A percentile compares a stretch with the other conserved stretches of the same genome.
These are phyloP conservation scores for Pyronema domesticum DNA, from an alignment of 495 filamentous ascomycete species.

Conservation along the genomic window DNA sequence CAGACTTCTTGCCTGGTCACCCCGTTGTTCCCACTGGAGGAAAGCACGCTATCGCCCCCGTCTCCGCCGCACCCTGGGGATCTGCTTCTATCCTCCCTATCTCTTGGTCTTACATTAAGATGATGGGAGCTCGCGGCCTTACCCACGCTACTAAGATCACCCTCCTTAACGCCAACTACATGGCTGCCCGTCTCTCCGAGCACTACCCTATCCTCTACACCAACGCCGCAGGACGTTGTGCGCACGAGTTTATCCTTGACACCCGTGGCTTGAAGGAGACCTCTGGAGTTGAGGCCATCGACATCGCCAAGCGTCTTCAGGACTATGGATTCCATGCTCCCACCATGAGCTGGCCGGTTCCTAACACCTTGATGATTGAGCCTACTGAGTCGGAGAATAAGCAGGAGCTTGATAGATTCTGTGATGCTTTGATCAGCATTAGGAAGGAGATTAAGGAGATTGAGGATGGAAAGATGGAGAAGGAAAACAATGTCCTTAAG, in stretches of 20 bases:
- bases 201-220: conserved; percentile 90
- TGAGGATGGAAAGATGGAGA: conserved; percentile 61
- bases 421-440: conserved; percentile 79
- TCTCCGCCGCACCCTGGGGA: conserved; percentile 78
- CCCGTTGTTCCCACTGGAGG: conserved; percentile 47
- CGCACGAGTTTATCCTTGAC: conserved; percentile 97
- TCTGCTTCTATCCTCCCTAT: conserved; percentile 91
- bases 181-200: conserved; percentile 72
- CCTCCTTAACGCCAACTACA: conserved; percentile 93
- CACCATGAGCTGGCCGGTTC: conserved; percentile 95
- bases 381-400: conserved; percentile 90
- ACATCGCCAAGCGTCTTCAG: conserved; percentile 92
- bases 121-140: conserved; percentile 80
- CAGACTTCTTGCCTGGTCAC: conserved; percentile 62
- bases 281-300: conserved; percentile 79
- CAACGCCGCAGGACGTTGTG: conserved; percentile 71
- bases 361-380: conserved; percentile 97
- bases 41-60: conserved; percentile 43
- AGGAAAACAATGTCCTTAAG: conserved; percentile 78
- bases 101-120: conserved; percentile 91
- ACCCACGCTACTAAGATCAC: conserved; percentile 93
- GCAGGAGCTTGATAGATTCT: conserved; percentile 88
- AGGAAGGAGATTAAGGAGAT: conserved; percentile 70
- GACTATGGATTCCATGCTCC: conserved; percentile 98
- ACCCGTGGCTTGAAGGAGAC: conserved; percentile 70